Evolutionary conservation across 2,329 filamentous ascomycete species (phyloP), one percentile per base, ranked within the genome.

Genomic region (Monilinia fructigena): DNA sequence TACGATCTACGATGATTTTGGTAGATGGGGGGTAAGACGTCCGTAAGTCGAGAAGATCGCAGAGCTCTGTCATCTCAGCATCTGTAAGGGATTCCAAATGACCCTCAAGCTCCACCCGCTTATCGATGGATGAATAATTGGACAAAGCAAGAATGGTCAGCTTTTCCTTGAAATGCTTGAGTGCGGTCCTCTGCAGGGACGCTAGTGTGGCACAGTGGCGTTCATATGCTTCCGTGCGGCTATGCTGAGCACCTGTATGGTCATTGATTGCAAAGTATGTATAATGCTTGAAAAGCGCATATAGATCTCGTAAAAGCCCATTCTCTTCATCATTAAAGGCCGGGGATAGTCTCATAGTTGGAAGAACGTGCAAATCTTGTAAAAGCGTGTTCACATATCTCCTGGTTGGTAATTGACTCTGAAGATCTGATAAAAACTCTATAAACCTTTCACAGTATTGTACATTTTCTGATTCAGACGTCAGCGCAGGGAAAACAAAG

Each of bases 371-470:
- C 55, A 98, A 80, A 75, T 99, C 94, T 73, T 90, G 88, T 18
- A 98, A 78, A 53, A 99, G 80, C 1, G 91, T 88, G 77, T 97
- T 97, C 75, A 96, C 91, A 76, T 98, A 98, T 77, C 95, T 87
- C 72, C 95, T 85, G 4, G 96, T 99, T 0, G 95, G 95, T 58
- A 98, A 82, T 77, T 99, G 95, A 74, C 94, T 97, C 76, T 96
- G 88, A 26, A 99, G 80, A 76, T 99, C 95, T 11, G 90, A 89
- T 58, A 99, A 81, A 62, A 99, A 89, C 77, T 99, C 95, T 62
- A 95, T 79, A 70, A 98, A 94, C n/a, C 93, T 86, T 78, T 98
- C 94, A 76, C 92, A 96, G 77, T 97, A 99, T 3, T 86, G 79
- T 26, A 93, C 77, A 71, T 90, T 87, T 42, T 93, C 89, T 78